phyloP scores from a whole-genome alignment of 805 yeast species.

The Maudiozyma saulgeensis region DNA sequence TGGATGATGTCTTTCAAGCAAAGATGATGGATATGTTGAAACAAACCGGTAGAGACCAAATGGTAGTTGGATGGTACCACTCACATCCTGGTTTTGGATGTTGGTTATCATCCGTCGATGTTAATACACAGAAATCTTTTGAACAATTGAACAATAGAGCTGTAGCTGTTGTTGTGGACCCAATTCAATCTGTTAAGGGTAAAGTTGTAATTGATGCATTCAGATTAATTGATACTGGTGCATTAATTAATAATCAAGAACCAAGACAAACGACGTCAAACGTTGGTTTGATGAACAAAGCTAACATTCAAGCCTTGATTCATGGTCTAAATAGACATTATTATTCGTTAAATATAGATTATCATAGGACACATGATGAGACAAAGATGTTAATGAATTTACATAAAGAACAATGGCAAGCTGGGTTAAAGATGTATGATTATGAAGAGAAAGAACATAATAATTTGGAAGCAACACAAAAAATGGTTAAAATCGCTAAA shows the following conservation, averaged over 20 bases:
- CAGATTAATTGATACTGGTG: slow-evolving; percentile 79
- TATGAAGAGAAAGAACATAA: slow-evolving; percentile 68
- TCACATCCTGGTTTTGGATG: slow-evolving; percentile 99
- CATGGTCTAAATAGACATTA: slow-evolving; percentile 96
- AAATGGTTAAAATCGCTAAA: slow-evolving; percentile 82
- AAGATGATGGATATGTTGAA: slow-evolving; percentile 99
- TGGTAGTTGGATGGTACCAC: slow-evolving; percentile 99
- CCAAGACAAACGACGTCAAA: slow-evolving; percentile 97
- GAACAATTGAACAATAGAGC: slow-evolving; percentile 93
- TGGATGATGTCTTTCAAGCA: slow-evolving; percentile 97
- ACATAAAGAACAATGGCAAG: slow-evolving; percentile 93
- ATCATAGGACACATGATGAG: slow-evolving; percentile 84
- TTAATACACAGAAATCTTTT: slow-evolving; percentile 93
- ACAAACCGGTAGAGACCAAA: slow-evolving; percentile 98
- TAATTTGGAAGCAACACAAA: slow-evolving; percentile 62
- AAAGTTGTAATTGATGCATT: slow-evolving; percentile 98
- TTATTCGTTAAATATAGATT: slow-evolving; percentile 90
- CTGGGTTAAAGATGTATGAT: slow-evolving; percentile 73
- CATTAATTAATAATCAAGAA: slow-evolving; percentile 91
- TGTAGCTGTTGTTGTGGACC: slow-evolving; percentile 97
- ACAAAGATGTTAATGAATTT: slow-evolving; percentile 88
- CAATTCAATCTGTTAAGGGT: slow-evolving; percentile 97
- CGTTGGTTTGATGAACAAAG: slow-evolving; percentile 89
- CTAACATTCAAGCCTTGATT: slow-evolving; percentile 90
- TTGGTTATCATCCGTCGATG: slow-evolving; percentile 97